Evolutionary conservation across 345 rosid genomes (phyloP).

Genomic region (Geranium brycei): DNA sequence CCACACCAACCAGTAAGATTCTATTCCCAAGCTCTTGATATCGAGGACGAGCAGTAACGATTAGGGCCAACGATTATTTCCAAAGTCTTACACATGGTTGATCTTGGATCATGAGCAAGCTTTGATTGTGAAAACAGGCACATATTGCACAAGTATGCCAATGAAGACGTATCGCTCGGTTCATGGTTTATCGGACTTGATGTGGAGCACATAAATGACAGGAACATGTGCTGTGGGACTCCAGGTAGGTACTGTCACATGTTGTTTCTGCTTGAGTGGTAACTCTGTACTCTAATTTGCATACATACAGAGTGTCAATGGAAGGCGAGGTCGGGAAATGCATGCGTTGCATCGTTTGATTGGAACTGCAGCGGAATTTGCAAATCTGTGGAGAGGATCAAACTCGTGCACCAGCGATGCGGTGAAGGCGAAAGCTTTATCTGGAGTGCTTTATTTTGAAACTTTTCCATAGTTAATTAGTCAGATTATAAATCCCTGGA

Average conservation of each 20-base stretch:
- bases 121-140: conserved; percentile 40
- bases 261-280: no score
- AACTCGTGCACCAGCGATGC: conserved; percentile 46
- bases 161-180: conserved; percentile 92
- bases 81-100: no score
- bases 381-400: conserved; percentile 68
- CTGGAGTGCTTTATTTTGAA: conserved; percentile 31
- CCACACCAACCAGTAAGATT: conserved; percentile 57
- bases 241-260: conserved; percentile 57
- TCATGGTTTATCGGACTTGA: conserved; percentile 96
- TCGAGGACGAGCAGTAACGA: no score
- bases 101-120: background rate
- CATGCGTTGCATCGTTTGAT: conserved; percentile 79
- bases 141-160: conserved; percentile 81
- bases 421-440: conserved; percentile 64
- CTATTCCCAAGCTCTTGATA: background rate
- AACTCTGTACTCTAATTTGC: no score
- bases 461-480: background rate
- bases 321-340: conserved; percentile 62
- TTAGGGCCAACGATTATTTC: no score
- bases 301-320: conserved; percentile 42
- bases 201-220: conserved; percentile 88
- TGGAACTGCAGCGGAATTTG: conserved; percentile 88
- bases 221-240: conserved; percentile 84
- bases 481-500: no score